A percentile compares a stretch with the other conserved stretches of the same genome.
These are phyloP conservation scores for Colletotrichum abscissum DNA, from an alignment of 2,329 filamentous ascomycete species.

Conservation along the genomic window DNA sequence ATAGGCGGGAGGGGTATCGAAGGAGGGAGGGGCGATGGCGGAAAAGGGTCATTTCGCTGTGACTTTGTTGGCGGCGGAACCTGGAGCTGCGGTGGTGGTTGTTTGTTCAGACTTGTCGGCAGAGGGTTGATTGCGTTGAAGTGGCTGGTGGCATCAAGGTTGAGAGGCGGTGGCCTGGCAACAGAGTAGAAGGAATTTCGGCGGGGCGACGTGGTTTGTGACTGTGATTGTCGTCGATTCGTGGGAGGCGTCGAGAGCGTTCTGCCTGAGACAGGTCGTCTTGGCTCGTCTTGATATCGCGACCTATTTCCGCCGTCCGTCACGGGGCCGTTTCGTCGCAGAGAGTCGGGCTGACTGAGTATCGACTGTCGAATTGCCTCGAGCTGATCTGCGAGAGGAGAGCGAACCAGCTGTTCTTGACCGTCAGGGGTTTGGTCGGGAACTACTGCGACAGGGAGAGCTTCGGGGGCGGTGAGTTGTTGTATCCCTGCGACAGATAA, in stretches of 20 bases:
- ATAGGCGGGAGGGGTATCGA: constrained; percentile 73
- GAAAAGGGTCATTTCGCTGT: constrained; percentile 42
- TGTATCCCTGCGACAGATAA: constrained; percentile 70
- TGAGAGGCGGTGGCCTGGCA: constrained; percentile 55
- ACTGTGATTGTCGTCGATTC: constrained; percentile 50
- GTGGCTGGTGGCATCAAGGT: constrained; percentile 47
- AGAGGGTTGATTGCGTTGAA: constrained; percentile 19
- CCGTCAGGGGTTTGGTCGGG: constrained; percentile 51
- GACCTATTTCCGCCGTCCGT: constrained; percentile 40
- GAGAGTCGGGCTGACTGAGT: constrained; percentile 42
- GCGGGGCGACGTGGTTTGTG: constrained; percentile 49
- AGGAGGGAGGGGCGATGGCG: constrained; percentile 62
- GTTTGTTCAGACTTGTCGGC: constrained; percentile 18
- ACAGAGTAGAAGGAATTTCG: constrained; percentile 63
- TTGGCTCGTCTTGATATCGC: constrained; percentile 44
- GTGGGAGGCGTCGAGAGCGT: constrained; percentile 67
- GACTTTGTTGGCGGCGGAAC: constrained; percentile 48
- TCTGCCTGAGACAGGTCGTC: constrained; percentile 48
- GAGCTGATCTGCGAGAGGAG: constrained; percentile 48
- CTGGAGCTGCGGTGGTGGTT: constrained; percentile 39
- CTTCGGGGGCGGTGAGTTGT: constrained; percentile 67
- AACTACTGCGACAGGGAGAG: constrained; percentile 64
- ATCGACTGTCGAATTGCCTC: constrained; percentile 42
- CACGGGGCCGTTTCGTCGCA: constrained; percentile 40
- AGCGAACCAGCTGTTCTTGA: constrained; percentile 48